Percentiles rank a stretch among this genome's conserved stretches.
Conservation (phyloP, 2,329 filamentous ascomycete species). For the Hymenoscyphus fructigenus region DNA sequence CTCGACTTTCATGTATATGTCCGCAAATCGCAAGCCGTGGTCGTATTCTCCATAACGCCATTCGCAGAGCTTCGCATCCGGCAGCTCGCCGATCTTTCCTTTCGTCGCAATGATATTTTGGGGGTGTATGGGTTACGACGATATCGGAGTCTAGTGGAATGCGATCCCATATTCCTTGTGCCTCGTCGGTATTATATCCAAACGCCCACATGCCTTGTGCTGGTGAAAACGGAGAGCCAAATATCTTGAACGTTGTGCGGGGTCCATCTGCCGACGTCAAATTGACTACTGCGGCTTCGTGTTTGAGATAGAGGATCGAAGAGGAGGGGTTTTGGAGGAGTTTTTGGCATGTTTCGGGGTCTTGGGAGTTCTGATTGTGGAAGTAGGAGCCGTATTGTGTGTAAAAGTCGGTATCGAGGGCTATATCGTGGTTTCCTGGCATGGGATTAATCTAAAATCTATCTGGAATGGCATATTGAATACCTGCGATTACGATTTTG, state of each 20-base stretch:
- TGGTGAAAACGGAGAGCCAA: conserved; percentile 69
- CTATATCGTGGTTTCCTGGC: conserved; percentile 73
- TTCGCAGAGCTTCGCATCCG: conserved; percentile 61
- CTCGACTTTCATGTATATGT: conserved; percentile 69
- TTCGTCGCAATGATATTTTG: conserved; percentile 58
- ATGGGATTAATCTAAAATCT: conserved; percentile 15
- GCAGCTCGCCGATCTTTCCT: conserved; percentile 39
- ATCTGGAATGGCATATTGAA: not conserved
- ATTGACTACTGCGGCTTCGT: conserved; percentile 53
- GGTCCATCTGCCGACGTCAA: conserved; percentile 56
- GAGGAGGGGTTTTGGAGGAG: conserved; percentile 43
- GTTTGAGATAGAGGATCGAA: conserved; percentile 63
- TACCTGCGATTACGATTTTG: conserved; percentile 71
- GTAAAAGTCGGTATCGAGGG: conserved; percentile 65
- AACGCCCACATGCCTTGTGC: conserved; percentile 63
- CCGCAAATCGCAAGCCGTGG: conserved; percentile 68
- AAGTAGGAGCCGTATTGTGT: conserved; percentile 50
- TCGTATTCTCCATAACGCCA: conserved; percentile 57
- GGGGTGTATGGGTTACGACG: conserved; percentile 70
- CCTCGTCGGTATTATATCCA: conserved; percentile 50
- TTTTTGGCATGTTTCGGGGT: conserved; percentile 51
- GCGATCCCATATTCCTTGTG: conserved; percentile 53
- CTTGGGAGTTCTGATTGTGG: conserved; percentile 56
- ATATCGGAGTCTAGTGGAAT: conserved; percentile 65
- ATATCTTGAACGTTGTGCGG: conserved; percentile 62